These are phyloP conservation scores for Cutaneotrichosporon arboriforme DNA, from an alignment of 1,284 basidiomycete species.

Conservation along the genomic window DNA sequence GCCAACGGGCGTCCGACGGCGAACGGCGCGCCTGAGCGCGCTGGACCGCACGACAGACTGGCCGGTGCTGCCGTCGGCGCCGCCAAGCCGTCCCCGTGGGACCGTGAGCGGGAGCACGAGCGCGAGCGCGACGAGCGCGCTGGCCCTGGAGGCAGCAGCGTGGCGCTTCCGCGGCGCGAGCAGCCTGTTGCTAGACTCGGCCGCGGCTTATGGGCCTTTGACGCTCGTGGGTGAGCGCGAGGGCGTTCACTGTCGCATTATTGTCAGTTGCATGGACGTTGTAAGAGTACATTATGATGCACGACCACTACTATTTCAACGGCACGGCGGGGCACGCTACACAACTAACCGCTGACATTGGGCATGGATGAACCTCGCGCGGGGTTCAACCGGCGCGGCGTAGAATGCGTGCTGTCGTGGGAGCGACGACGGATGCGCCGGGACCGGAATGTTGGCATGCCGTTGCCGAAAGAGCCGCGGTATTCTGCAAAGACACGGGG, in stretches of 20 bases:
- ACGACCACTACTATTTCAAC: no score
- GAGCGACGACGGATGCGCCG: no score
- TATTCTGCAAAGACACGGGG: no score
- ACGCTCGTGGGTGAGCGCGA: conserved; percentile 9
- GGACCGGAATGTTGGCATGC: no score
- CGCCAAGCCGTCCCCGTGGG: not conserved
- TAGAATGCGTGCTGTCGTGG: no score
- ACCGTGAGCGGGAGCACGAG: conserved; percentile 3
- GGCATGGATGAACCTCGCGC: no score
- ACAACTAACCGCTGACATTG: no score
- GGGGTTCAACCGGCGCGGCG: no score
- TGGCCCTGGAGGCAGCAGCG: conserved; percentile 17
- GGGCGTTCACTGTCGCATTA: no score
- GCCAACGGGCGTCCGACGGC: not conserved
- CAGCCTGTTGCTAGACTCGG: conserved; percentile 22
- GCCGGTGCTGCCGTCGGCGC: not conserved
- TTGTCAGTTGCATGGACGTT: not conserved
- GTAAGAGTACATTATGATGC: not conserved
- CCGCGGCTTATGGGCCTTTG: conserved; percentile 36
- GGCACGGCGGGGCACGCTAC: no score
- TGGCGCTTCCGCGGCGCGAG: conserved; percentile 25
- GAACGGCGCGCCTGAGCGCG: not conserved
- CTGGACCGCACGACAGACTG: not conserved
- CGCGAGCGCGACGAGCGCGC: conserved; percentile 5
- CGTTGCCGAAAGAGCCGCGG: no score